A percentile compares a stretch with the other conserved stretches of the same genome.
These are phyloP conservation scores for Agaricus subrufescens DNA, from an alignment of 768 basidiomycete species.

Conservation along the genomic window DNA sequence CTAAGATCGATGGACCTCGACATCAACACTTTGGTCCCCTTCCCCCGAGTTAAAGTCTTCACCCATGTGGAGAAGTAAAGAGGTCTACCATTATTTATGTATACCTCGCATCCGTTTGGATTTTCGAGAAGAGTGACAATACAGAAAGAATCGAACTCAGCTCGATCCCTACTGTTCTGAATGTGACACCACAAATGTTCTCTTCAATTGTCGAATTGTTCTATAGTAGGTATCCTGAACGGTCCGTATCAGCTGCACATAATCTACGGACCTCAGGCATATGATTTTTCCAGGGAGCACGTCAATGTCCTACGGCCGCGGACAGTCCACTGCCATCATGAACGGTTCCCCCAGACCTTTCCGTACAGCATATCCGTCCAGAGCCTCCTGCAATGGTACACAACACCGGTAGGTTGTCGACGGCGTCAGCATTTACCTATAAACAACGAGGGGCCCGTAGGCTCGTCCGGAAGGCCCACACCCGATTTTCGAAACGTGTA, in stretches of 20 bases:
- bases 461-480: too few species aligned
- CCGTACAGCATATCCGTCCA: too few species aligned
- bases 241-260: not conserved
- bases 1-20: not conserved
- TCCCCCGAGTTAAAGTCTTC: not conserved
- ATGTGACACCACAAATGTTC: not conserved
- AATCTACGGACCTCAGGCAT: not conserved
- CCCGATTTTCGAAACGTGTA: slow-evolving; percentile 12
- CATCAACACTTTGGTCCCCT: not conserved
- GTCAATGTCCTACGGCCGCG: not conserved
- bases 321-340: not conserved
- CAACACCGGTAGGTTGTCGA: too few species aligned
- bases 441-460: too few species aligned
- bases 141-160: not conserved
- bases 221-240: not conserved
- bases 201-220: not conserved
- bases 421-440: too few species aligned
- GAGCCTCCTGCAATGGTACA: too few species aligned
- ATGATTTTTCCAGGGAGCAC: not conserved
- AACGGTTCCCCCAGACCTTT: too few species aligned
- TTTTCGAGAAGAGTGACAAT: slow-evolving; percentile 1
- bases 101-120: not conserved
- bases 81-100: not conserved
- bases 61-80: not conserved
- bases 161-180: not conserved